Base-by-base conservation (phyloP, 352 stramenopile genomes). In the Pythium scleroteichum region DNA sequence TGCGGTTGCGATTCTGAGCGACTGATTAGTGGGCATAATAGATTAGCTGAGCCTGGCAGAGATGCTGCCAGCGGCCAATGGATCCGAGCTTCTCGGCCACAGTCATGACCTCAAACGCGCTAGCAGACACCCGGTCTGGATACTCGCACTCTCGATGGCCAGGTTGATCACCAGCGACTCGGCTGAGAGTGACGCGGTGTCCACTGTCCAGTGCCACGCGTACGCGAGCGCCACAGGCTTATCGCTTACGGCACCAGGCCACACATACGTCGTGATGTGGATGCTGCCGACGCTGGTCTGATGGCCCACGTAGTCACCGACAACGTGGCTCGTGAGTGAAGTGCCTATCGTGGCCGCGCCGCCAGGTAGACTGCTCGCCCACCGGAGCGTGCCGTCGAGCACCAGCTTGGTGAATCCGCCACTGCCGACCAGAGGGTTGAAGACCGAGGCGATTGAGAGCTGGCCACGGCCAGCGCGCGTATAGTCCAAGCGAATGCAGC, bases 291-390 rank as follows among this genome's bases (percentile, higher is more conserved):
- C 40, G 4, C 39, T 51, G 5, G 52, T 59, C 24, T 10, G 1
- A 14, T 29, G 8, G 17, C 52, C 52, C 10, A 59, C 41, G 40
- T 59, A 59, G 27, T 59, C 52, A 26, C 52, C 52, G 20, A 59
- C 26, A 4, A 49, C 26, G 19, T 44, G 41, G 19, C 52, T 39
- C 39, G 42, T 51, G 23, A 59, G 39, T 7, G 52, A 51, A 38
- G 52, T 59, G 3, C 52, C 52, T 2, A n/a, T 5, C 1, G 52
- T 59, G 13, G 52, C 8, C 3, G 38, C 23, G 24, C 52, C 52
- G 14, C n/a, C 29, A 2, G 52, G 52, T 10, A 51, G 40, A n/a
- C 52, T 42, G 8, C 27, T 6, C 22, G 50, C 39, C 52, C 52
- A 59, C 2, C 52, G 52, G 23, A 40, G 26, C 2, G 20, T 40